A percentile compares a stretch with the other conserved stretches of the same genome.
Conservation (phyloP, 371 early-diverging fungal genomes). For the Mortierella polycephala region DNA sequence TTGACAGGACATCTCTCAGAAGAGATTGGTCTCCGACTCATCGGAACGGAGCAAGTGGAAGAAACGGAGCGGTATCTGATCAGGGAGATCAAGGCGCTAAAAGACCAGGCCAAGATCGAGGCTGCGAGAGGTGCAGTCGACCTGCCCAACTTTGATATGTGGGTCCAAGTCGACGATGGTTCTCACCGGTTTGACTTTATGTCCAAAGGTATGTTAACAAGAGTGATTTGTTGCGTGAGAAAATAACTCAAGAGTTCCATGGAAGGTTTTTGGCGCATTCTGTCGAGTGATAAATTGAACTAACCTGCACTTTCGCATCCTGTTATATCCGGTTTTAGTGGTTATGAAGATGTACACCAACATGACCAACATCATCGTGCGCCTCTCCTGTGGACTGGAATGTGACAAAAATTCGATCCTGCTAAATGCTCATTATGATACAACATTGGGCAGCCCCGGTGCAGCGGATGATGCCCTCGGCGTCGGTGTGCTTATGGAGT, state of each 20-base stretch:
- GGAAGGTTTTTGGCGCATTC: neutral
- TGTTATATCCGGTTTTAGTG: conserved; percentile 51
- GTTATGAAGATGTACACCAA: conserved; percentile 75
- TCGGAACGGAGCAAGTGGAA: conserved; percentile 30
- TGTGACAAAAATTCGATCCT: conserved; percentile 76
- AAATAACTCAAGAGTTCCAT: neutral
- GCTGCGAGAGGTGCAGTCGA: conserved; percentile 6
- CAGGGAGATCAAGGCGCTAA: conserved; percentile 17
- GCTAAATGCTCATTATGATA: conserved; percentile 80
- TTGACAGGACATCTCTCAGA: conserved; percentile 62
- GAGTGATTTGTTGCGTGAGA: neutral
- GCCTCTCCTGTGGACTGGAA: conserved; percentile 72
- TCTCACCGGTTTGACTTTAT: conserved; percentile 79
- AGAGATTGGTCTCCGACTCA: conserved; percentile 67
- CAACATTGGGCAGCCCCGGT: conserved; percentile 69
- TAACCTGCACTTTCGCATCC: neutral
- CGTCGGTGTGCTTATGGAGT: conserved; percentile 78
- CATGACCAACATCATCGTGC: conserved; percentile 79
- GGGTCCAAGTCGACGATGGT: conserved; percentile 70
- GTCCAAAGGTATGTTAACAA: conserved; percentile 65
- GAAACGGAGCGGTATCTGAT: conserved; percentile 34
- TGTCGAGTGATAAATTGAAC: too few relatives aligned
- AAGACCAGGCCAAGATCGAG: conserved; percentile 29
- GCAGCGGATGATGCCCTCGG: conserved; percentile 79
- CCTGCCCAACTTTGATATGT: conserved; percentile 68